Conservation (phyloP, 768 basidiomycete genomes). For the Naematelia aurantialba region DNA sequence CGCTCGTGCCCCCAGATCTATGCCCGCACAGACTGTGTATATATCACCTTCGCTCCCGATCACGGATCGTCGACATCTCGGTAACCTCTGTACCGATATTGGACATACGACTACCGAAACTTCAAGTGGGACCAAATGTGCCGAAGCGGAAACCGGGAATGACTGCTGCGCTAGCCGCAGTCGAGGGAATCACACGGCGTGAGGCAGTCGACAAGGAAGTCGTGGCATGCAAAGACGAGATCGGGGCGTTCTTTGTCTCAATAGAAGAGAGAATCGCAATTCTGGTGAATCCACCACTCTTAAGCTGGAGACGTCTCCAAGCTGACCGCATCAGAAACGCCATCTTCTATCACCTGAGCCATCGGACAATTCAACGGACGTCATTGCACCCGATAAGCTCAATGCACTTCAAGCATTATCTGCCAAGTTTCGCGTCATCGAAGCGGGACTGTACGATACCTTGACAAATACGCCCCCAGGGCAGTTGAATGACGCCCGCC, state of each 20-base stretch:
- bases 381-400: neutral
- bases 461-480: constrained; percentile 6
- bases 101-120: constrained; percentile 36
- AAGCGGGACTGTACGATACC: constrained; percentile 4
- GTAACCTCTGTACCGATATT: constrained; percentile 12
- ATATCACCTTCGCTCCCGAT: neutral
- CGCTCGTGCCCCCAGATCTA: constrained; percentile 11
- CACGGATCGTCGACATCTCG: neutral
- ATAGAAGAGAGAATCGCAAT: constrained; percentile 5
- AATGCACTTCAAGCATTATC: neutral
- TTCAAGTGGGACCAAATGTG: constrained; percentile 43
- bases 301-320: neutral
- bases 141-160: constrained; percentile 33
- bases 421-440: neutral
- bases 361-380: neutral
- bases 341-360: neutral
- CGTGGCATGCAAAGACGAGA: constrained; percentile 10
- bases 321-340: neutral
- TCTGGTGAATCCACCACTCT: constrained; percentile 6
- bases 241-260: constrained; percentile 9
- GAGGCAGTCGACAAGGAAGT: constrained; percentile 2
- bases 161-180: constrained; percentile 12
- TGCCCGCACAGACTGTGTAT: constrained; percentile 20
- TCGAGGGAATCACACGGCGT: constrained; percentile 17
- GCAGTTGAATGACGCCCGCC: constrained; percentile 27